Percentiles rank a stretch among this genome's conserved stretches.
Conservation (phyloP, 73 alveolate genomes). For the Effrenium voratum region DNA sequence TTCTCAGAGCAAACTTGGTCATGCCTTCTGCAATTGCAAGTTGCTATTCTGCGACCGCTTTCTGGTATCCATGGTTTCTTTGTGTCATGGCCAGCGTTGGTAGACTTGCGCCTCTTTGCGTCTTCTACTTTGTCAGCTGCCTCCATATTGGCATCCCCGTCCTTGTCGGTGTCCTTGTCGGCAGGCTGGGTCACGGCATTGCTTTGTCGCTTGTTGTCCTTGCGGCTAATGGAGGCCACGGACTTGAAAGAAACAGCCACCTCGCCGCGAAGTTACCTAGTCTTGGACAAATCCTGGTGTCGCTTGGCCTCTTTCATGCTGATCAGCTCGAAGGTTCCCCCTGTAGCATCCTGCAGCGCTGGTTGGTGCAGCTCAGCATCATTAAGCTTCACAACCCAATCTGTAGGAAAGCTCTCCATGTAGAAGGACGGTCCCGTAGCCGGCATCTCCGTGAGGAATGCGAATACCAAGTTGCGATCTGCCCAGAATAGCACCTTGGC, state of each 20-base stretch:
- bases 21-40: neutral
- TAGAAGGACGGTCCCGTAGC: neutral
- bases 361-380: neutral
- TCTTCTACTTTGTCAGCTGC: neutral
- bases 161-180: neutral
- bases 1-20: neutral
- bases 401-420: neutral
- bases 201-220: neutral
- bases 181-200: neutral
- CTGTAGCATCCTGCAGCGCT: neutral
- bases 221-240: neutral
- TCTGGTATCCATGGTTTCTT: neutral
- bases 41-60: neutral
- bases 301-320: neutral
- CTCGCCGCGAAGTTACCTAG: neutral
- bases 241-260: neutral
- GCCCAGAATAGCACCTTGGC: neutral
- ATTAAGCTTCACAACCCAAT: neutral
- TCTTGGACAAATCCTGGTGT: neutral
- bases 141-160: neutral
- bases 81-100: neutral
- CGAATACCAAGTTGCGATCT: neutral
- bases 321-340: neutral
- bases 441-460: neutral
- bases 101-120: neutral